phyloP scores from a whole-genome alignment of 179 eudicot genomes.

The Sideroxylon spinosum region DNA sequence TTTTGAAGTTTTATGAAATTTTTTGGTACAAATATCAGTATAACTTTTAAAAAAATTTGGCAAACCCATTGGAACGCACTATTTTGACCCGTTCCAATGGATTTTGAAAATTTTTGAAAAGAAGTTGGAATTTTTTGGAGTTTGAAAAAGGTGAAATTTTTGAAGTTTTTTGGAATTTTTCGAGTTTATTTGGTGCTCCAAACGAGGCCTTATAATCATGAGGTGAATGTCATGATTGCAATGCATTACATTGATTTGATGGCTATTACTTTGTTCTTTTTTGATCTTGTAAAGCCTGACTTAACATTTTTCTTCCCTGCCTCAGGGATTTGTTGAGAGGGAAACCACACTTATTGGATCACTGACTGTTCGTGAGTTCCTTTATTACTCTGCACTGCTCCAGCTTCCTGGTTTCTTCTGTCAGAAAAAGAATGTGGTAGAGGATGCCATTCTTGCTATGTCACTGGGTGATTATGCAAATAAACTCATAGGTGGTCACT shows the following conservation, averaged over 20 bases:
- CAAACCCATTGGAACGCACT: too few species aligned
- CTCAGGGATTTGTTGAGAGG: constrained; percentile 94
- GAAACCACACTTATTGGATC: constrained; percentile 85
- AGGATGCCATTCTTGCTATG: constrained; percentile 90
- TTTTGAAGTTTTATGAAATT: too few species aligned
- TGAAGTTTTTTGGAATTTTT: too few species aligned
- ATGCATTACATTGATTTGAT: background rate
- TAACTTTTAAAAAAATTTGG: too few species aligned
- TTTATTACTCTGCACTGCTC: constrained; percentile 92
- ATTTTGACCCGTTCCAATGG: too few species aligned
- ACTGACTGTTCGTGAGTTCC: constrained; percentile 88
- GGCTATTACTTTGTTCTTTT: background rate
- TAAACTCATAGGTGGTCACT: constrained; percentile 95
- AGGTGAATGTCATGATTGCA: background rate
- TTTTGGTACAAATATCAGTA: too few species aligned
- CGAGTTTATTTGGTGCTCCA: too few species aligned
- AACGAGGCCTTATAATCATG: too few species aligned
- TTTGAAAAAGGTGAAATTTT: too few species aligned
- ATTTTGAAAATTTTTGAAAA: too few species aligned
- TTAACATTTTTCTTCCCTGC: background rate
- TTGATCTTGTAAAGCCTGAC: background rate
- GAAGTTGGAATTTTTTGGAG: too few species aligned
- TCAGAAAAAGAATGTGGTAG: constrained; percentile 73
- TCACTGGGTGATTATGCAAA: constrained; percentile 88
- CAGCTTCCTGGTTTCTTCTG: constrained; percentile 93